These are phyloP conservation scores for Pseudocercospora musae DNA, from an alignment of 2,329 filamentous ascomycete species.

Conservation along the genomic window DNA sequence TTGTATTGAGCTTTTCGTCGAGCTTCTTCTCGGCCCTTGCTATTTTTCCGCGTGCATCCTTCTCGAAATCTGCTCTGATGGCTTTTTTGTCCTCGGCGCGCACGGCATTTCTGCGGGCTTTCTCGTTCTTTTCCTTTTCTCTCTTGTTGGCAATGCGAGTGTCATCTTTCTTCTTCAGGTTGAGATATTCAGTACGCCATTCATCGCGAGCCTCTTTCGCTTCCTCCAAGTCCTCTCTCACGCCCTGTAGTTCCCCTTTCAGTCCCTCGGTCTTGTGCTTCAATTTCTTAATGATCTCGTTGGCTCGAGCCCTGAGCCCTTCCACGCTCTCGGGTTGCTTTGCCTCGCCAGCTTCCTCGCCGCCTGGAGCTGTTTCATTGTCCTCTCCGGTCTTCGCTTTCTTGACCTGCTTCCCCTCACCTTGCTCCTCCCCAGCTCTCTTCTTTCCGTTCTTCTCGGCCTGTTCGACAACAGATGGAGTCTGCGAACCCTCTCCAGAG, in stretches of 20 bases:
- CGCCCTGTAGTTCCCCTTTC: not conserved
- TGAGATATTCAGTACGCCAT: not conserved
- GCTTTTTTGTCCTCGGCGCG: constrained; percentile 3
- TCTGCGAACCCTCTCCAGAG: not conserved
- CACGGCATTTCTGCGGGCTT: not conserved
- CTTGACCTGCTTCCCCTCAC: not conserved
- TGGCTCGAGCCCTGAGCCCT: not conserved
- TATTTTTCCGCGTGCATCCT: not conserved
- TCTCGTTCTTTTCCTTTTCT: not conserved
- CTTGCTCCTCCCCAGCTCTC: not conserved
- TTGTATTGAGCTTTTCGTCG: constrained; percentile 7
- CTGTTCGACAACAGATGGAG: not conserved
- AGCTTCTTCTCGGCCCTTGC: constrained; percentile 6
- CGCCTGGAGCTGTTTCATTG: not conserved
- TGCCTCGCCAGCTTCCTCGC: not conserved
- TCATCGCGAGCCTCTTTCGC: constrained; percentile 1
- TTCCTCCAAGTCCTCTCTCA: not conserved
- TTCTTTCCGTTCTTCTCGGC: constrained; percentile 1
- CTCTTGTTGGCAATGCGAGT: constrained; percentile 1
- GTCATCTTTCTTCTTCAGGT: not conserved
- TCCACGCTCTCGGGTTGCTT: not conserved
- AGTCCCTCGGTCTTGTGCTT: constrained; percentile 2
- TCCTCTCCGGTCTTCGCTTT: not conserved
- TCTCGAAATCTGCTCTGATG: constrained; percentile 3
- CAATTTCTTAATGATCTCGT: constrained; percentile 4